These are phyloP conservation scores for Crithidia bombi DNA, from an alignment of 208 protist species.

Conservation along the genomic window DNA sequence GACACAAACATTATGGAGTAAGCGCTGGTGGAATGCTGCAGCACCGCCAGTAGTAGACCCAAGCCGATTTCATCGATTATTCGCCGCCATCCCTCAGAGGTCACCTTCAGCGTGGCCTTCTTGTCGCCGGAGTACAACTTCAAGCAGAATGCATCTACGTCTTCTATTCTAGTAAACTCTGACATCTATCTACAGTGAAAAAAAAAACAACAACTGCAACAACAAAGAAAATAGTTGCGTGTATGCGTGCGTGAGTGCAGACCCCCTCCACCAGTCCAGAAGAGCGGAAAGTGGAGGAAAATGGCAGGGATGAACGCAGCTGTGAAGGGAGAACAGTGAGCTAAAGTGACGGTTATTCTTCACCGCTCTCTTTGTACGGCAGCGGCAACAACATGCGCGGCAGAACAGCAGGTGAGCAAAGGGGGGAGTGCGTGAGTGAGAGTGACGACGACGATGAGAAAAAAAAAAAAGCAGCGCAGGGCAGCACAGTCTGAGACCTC, in stretches of 20 bases:
- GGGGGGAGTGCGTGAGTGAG: no score
- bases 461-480: no score
- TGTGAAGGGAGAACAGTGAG: no score
- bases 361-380: no score
- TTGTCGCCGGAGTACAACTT: slow-evolving; percentile 48
- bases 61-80: slow-evolving; percentile 35
- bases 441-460: no score
- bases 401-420: no score
- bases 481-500: no score
- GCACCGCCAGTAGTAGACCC: slow-evolving; percentile 27
- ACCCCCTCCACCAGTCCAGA: no score
- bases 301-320: no score
- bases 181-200: slow-evolving; percentile 39
- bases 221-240: not conserved
- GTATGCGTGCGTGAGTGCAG: slow-evolving; percentile 13
- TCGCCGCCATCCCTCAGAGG: slow-evolving; percentile 29
- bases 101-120: slow-evolving; percentile 34
- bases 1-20: slow-evolving; percentile 70
- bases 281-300: not conserved
- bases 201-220: not conserved
- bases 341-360: no score
- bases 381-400: no score
- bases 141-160: slow-evolving; percentile 43
- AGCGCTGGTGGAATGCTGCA: slow-evolving; percentile 41
- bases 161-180: slow-evolving; percentile 49